A percentile compares a stretch with the other conserved stretches of the same genome.
Evolutionary conservation across 164 flowering plant genomes (phyloP).

Genomic region (Liquidambar formosana): DNA sequence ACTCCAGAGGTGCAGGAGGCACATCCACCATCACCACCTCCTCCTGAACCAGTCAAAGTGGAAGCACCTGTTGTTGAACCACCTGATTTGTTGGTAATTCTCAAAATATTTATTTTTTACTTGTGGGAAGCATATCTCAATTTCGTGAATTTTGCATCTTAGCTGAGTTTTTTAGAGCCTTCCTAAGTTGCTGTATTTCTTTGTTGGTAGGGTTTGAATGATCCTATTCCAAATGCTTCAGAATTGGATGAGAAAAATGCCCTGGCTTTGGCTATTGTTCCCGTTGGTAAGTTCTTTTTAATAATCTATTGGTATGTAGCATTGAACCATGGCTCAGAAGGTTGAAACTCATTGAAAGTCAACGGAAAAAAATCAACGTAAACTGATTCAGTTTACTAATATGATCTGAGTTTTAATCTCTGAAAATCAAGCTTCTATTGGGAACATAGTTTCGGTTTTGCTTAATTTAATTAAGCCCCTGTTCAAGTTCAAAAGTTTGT

Average conservation of each 20-base stretch:
- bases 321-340: too few species aligned
- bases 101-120: neutral
- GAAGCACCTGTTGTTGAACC: slow-evolving; percentile 58
- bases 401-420: too few species aligned
- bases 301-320: neutral
- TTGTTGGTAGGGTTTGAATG: slow-evolving; percentile 61
- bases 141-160: neutral
- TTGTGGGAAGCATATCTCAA: neutral
- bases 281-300: slow-evolving; percentile 56
- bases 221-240: slow-evolving; percentile 66
- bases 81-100: slow-evolving; percentile 81
- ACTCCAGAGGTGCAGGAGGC: slow-evolving; percentile 54
- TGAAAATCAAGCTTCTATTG: too few species aligned
- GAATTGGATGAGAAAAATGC: slow-evolving; percentile 88
- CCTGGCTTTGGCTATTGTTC: slow-evolving; percentile 89
- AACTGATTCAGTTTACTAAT: too few species aligned
- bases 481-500: neutral
- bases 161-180: neutral
- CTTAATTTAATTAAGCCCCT: neutral
- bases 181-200: slow-evolving; percentile 8
- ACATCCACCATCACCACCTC: slow-evolving; percentile 51
- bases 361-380: too few species aligned
- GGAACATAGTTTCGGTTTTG: neutral
- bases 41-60: slow-evolving; percentile 66
- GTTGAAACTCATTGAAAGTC: too few species aligned